Conservation (phyloP, 495 filamentous ascomycete species). For the Sordaria brevicollis region DNA sequence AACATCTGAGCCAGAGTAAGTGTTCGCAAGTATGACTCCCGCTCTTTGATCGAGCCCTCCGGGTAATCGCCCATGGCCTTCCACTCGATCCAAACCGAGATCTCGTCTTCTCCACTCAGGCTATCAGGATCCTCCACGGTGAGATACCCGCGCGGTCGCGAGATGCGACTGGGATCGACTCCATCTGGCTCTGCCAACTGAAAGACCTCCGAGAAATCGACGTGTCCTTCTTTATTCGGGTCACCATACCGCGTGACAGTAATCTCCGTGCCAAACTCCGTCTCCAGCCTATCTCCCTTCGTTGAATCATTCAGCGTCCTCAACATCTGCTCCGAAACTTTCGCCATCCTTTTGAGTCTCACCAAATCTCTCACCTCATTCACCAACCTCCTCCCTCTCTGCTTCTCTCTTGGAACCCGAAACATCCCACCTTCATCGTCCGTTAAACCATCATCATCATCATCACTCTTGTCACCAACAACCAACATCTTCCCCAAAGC, state of each 20-base stretch:
- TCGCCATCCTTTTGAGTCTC: conserved; percentile 19
- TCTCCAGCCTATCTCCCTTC: neutral
- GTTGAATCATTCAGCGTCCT: conserved; percentile 3
- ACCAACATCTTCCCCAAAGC: conserved; percentile 12
- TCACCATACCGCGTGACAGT: conserved; percentile 2
- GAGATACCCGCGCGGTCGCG: conserved; percentile 13
- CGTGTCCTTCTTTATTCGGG: neutral
- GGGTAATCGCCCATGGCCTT: conserved; percentile 9
- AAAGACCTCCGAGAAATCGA: conserved; percentile 2
- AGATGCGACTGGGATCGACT: neutral
- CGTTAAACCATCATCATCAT: too few relatives aligned
- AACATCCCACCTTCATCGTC: neutral
- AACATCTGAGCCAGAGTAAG: conserved; percentile 22
- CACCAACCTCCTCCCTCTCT: neutral
- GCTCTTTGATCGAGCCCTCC: conserved; percentile 6
- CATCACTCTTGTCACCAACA: neutral
- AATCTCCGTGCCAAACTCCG: conserved; percentile 4
- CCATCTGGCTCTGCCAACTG: conserved; percentile 4
- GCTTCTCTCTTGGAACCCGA: neutral
- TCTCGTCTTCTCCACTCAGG: neutral
- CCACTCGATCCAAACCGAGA: conserved; percentile 26
- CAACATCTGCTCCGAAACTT: conserved; percentile 16
- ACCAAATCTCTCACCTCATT: conserved; percentile 16
- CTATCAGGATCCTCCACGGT: neutral
- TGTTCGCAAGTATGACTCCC: conserved; percentile 14